Evolutionary conservation across 2,329 filamentous ascomycete genomes (phyloP).

Genomic region (Colletotrichum cuscutae): DNA sequence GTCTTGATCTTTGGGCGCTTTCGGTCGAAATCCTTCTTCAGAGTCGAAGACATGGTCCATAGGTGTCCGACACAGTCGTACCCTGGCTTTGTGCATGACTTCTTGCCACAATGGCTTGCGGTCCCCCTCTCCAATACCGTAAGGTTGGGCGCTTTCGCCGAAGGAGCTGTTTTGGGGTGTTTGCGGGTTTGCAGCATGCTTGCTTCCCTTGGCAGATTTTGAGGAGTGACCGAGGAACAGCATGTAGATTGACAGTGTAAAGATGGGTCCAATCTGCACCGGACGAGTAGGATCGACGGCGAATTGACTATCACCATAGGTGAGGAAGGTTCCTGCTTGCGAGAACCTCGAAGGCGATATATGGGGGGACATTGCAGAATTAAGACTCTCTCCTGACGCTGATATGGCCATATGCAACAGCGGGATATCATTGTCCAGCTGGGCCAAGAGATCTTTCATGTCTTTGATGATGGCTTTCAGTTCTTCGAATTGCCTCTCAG

Average conservation of each 20-base stretch:
- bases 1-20: neutral
- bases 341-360: constrained; percentile 91
- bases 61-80: constrained; percentile 81
- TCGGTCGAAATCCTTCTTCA: constrained; percentile 43
- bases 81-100: constrained; percentile 90
- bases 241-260: constrained; percentile 93
- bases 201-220: neutral
- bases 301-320: constrained; percentile 87
- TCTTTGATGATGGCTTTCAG: constrained; percentile 77
- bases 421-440: constrained; percentile 92
- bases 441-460: constrained; percentile 77
- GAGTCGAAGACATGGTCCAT: constrained; percentile 58
- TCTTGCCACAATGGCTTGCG: constrained; percentile 90
- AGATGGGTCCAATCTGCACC: constrained; percentile 87
- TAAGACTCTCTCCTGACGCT: constrained; percentile 89
- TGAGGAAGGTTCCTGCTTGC: constrained; percentile 92
- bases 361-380: constrained; percentile 79
- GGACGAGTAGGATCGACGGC: constrained; percentile 69
- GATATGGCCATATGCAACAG: constrained; percentile 94
- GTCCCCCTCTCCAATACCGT: constrained; percentile 62
- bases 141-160: constrained; percentile 47
- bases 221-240: constrained; percentile 82
- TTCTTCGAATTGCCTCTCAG: constrained; percentile 69
- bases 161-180: neutral
- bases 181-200: neutral